These are phyloP conservation scores for Kondoa malvinella DNA, from an alignment of 768 basidiomycete genomes.

Conservation along the genomic window DNA sequence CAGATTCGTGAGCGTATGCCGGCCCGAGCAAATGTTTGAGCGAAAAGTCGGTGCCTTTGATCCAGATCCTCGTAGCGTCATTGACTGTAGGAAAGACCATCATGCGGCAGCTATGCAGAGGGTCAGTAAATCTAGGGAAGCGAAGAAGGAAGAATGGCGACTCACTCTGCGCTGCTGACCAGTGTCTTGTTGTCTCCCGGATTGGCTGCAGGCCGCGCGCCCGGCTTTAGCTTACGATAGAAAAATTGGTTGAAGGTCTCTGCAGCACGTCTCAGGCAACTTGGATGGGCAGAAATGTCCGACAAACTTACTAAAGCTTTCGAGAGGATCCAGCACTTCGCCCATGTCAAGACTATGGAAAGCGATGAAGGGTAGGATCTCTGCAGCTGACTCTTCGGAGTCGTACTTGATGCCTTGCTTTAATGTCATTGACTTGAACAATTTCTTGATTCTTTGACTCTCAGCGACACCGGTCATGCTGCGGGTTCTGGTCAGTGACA, in stretches of 20 bases:
- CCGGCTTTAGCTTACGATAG: conserved; percentile 63
- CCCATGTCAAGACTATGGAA: conserved; percentile 70
- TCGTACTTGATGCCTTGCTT: conserved; percentile 93
- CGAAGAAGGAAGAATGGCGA: background rate
- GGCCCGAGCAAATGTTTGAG: conserved; percentile 64
- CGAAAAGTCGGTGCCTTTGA: conserved; percentile 88
- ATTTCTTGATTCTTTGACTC: conserved; percentile 44
- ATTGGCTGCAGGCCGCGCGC: conserved; percentile 54
- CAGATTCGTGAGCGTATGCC: conserved; percentile 49
- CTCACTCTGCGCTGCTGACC: conserved; percentile 63
- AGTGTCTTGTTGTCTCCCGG: conserved; percentile 60
- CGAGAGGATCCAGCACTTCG: conserved; percentile 66
- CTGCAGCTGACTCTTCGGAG: conserved; percentile 58
- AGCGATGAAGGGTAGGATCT: conserved; percentile 72
- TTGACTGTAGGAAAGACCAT: conserved; percentile 77
- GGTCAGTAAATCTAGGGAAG: background rate
- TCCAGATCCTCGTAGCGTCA: conserved; percentile 82
- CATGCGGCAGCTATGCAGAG: conserved; percentile 46
- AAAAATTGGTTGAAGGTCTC: conserved; percentile 65
- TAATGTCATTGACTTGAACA: conserved; percentile 74
- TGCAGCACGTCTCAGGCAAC: conserved; percentile 29
- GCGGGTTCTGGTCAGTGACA: conserved; percentile 71
- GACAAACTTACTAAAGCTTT: conserved; percentile 53
- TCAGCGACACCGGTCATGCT: conserved; percentile 7
- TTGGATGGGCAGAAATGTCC: background rate